Conservation (phyloP, 108 stramenopile species). For the Cyclotella distinguenda region DNA sequence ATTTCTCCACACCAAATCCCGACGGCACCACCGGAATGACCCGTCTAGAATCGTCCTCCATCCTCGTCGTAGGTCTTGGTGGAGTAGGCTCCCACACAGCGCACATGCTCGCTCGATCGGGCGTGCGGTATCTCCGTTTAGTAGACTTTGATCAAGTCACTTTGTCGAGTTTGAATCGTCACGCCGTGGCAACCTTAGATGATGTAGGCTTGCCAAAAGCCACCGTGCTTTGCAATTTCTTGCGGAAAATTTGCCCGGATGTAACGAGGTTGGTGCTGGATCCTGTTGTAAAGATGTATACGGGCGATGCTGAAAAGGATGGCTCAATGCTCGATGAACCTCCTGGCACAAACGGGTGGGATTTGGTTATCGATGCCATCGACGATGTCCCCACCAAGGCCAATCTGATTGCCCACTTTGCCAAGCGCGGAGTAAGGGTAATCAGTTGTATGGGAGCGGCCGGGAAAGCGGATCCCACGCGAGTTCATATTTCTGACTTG, state of each 20-base stretch:
- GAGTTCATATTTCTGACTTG: constrained; percentile 90
- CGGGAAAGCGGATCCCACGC: constrained; percentile 93
- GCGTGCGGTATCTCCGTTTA: constrained; percentile 84
- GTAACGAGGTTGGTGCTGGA: constrained; percentile 45
- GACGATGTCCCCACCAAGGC: constrained; percentile 98
- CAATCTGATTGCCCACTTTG: constrained; percentile 81
- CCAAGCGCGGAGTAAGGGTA: constrained; percentile 67
- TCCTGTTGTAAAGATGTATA: constrained; percentile 73
- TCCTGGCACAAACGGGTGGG: constrained; percentile 52
- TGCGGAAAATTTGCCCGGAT: constrained; percentile 70
- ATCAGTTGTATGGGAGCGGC: constrained; percentile 97
- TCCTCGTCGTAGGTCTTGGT: constrained; percentile 95
- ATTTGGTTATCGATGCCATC: constrained; percentile 96
- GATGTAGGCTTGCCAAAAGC: constrained; percentile 95
- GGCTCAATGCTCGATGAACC: constrained; percentile 53
- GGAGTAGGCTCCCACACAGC: constrained; percentile 95
- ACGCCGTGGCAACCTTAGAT: constrained; percentile 92
- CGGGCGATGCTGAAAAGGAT: constrained; percentile 55
- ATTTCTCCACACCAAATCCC: constrained; percentile 50
- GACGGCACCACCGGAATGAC: constrained; percentile 19
- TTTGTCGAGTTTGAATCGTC: constrained; percentile 94
- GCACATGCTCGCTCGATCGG: constrained; percentile 92
- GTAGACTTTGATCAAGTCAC: constrained; percentile 99
- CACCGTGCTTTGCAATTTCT: constrained; percentile 57
- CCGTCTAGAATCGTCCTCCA: constrained; percentile 37